Evolutionary conservation across 176 grass and related monocot genomes (phyloP).

Genomic region (Aegilops tauschii): DNA sequence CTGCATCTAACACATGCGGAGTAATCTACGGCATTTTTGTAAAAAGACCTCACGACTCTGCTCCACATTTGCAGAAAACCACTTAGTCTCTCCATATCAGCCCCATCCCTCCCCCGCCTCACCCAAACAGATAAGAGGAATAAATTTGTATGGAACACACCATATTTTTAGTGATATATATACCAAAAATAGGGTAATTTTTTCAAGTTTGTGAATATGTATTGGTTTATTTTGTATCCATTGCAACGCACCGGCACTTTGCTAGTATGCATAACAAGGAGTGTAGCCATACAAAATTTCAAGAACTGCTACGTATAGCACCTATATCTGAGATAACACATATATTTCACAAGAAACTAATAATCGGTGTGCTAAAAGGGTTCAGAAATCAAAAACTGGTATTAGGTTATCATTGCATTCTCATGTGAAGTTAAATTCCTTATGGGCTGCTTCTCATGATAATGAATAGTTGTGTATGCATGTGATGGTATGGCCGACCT

Average conservation of each 20-base stretch:
- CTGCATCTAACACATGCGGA: neutral
- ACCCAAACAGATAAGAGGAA: neutral
- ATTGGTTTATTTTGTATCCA: neutral
- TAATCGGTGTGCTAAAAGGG: neutral
- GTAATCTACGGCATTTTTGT: neutral
- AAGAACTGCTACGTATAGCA: neutral
- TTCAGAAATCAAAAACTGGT: neutral
- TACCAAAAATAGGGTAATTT: neutral
- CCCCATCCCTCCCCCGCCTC: neutral
- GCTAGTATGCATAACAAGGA: neutral
- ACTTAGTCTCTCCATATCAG: neutral
- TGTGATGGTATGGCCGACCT: neutral
- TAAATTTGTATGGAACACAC: neutral
- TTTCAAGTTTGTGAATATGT: neutral
- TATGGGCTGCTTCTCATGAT: neutral
- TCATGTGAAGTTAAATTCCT: neutral
- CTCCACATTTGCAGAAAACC: neutral
- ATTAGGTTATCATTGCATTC: neutral
- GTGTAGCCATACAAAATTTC: neutral
- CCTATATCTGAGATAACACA: neutral
- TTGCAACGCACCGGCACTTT: neutral
- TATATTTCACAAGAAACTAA: constrained; percentile 6
- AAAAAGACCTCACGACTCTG: neutral
- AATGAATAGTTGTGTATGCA: neutral
- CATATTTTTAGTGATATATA: neutral